These are phyloP conservation scores for Bocquillonia castaneifolia DNA, from an alignment of 441 rosid genomes.

Conservation along the genomic window DNA sequence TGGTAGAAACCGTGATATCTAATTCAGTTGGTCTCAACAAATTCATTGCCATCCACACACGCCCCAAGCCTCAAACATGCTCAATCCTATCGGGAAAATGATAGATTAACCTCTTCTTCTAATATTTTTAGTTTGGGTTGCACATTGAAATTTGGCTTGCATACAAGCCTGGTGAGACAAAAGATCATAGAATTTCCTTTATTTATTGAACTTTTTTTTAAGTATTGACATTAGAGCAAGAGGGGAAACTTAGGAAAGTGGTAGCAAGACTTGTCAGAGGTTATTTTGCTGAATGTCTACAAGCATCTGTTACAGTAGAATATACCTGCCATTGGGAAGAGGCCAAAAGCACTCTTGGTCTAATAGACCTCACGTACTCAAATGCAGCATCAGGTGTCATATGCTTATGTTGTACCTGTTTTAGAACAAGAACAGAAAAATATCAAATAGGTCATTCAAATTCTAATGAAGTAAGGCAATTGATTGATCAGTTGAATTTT, in stretches of 20 bases:
- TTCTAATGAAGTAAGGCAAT: neutral
- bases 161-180: neutral
- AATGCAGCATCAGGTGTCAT: constrained; percentile 73
- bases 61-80: neutral
- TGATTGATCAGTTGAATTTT: neutral
- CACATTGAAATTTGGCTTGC: neutral
- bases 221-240: neutral
- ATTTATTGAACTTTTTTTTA: neutral
- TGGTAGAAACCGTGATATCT: neutral
- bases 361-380: constrained; percentile 55
- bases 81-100: neutral
- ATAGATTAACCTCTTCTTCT: neutral
- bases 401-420: constrained; percentile 56
- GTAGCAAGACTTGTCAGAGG: neutral
- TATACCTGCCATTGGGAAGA: constrained; percentile 70
- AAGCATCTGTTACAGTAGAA: neutral
- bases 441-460: neutral
- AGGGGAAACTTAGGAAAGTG: neutral
- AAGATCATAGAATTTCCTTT: neutral
- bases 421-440: neutral
- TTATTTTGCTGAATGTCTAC: neutral
- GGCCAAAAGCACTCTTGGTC: constrained; percentile 76
- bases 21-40: neutral
- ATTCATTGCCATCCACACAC: neutral
- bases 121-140: neutral